Evolutionary conservation across 2,329 filamentous ascomycete species (phyloP).

Genomic region (Talaromyces sp.): DNA sequence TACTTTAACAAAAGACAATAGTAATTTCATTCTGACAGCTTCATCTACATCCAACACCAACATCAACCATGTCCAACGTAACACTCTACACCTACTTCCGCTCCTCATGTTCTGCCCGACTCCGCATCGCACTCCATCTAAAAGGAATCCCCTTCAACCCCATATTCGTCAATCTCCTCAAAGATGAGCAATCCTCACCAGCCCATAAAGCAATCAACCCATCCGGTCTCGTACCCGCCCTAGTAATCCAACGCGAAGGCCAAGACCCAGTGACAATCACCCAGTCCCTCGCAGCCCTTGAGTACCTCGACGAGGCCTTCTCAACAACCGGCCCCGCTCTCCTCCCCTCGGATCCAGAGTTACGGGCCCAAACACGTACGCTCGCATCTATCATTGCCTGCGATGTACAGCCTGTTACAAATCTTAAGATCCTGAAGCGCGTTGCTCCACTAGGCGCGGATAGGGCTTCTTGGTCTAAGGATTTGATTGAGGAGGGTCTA

Average conservation of each 20-base stretch:
- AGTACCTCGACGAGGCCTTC: constrained; percentile 63
- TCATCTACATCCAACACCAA: background rate
- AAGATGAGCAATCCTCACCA: constrained; percentile 53
- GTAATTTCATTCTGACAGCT: background rate
- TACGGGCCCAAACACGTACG: constrained; percentile 56
- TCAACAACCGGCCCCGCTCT: constrained; percentile 47
- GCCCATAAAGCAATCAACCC: constrained; percentile 57
- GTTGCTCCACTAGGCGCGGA: constrained; percentile 51
- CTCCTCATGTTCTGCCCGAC: constrained; percentile 64
- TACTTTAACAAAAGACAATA: background rate
- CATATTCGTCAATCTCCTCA: constrained; percentile 57
- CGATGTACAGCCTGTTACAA: constrained; percentile 65
- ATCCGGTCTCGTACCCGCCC: constrained; percentile 57
- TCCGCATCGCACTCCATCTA: constrained; percentile 62
- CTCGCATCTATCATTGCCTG: constrained; percentile 58
- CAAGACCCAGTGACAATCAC: constrained; percentile 46
- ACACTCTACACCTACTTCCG: constrained; percentile 63
- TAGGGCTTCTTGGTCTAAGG: constrained; percentile 54
- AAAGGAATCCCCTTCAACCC: constrained; percentile 56
- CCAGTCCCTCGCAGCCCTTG: constrained; percentile 63
- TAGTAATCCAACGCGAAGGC: constrained; percentile 43
- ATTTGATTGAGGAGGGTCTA: constrained; percentile 58
- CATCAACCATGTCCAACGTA: constrained; percentile 27
- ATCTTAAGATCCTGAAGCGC: constrained; percentile 56
- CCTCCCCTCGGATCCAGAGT: constrained; percentile 51